These are phyloP conservation scores for Pistacia vera DNA, from an alignment of 345 rosid genomes.

Conservation along the genomic window DNA sequence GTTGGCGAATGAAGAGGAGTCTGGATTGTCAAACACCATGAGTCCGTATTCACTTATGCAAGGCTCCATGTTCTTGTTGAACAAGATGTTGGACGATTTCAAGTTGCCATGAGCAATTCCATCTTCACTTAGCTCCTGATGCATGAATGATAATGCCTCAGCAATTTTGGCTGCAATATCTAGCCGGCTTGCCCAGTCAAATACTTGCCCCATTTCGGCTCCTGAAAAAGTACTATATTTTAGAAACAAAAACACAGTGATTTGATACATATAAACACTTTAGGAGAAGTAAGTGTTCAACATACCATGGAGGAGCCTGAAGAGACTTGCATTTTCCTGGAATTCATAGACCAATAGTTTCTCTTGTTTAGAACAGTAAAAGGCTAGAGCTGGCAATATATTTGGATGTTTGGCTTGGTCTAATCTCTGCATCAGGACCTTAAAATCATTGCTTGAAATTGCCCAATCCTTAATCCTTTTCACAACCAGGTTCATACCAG, in stretches of 20 bases:
- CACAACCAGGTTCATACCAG: slow-evolving; percentile 47
- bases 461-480: slow-evolving; percentile 67
- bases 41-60: slow-evolving; percentile 72
- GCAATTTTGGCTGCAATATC: slow-evolving; percentile 42
- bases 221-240: slow-evolving; percentile 32
- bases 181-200: slow-evolving; percentile 61
- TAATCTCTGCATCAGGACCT: slow-evolving; percentile 52
- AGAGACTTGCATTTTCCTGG: slow-evolving; percentile 56
- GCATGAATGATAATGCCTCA: slow-evolving; percentile 50
- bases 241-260: background rate
- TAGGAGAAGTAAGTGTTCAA: background rate
- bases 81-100: slow-evolving; percentile 62
- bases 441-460: slow-evolving; percentile 40
- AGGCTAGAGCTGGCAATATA: slow-evolving; percentile 52
- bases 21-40: slow-evolving; percentile 22
- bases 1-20: slow-evolving; percentile 8
- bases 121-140: slow-evolving; percentile 34
- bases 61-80: slow-evolving; percentile 52
- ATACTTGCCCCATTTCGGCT: slow-evolving; percentile 25
- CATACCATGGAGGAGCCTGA: slow-evolving; percentile 55
- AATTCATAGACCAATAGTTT: slow-evolving; percentile 60
- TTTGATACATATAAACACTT: background rate
- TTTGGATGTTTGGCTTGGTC: slow-evolving; percentile 51
- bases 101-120: slow-evolving; percentile 60
- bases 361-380: slow-evolving; percentile 52